These are phyloP conservation scores for Aspergillus heteromorphus DNA, from an alignment of 495 filamentous ascomycete species.

Conservation along the genomic window DNA sequence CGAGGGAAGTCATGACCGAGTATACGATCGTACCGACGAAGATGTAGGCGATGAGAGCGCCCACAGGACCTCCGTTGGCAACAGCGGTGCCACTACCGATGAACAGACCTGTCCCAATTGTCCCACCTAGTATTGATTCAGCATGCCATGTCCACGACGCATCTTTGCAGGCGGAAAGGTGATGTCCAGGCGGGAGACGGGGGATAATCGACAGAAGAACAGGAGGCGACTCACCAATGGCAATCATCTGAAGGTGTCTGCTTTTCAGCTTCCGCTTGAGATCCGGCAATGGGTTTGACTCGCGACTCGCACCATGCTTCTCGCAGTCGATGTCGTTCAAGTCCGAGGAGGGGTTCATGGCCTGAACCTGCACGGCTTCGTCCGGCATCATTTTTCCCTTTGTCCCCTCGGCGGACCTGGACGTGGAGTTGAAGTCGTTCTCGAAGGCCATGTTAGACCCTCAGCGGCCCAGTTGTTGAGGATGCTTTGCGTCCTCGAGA, in stretches of 20 bases:
- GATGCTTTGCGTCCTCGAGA: background rate
- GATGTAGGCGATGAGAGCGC: constrained; percentile 64
- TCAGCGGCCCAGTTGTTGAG: constrained; percentile 6
- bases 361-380: constrained; percentile 24
- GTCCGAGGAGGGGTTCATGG: constrained; percentile 9
- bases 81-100: constrained; percentile 68
- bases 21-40: constrained; percentile 59
- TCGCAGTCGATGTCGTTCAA: constrained; percentile 37
- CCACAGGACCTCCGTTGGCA: constrained; percentile 59
- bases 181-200: constrained; percentile 44
- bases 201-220: background rate
- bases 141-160: constrained; percentile 17
- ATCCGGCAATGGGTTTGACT: constrained; percentile 38
- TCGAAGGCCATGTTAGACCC: constrained; percentile 23
- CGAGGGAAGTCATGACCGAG: constrained; percentile 51
- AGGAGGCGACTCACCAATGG: constrained; percentile 45
- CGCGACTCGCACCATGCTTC: constrained; percentile 36
- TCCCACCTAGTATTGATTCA: constrained; percentile 58
- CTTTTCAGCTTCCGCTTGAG: constrained; percentile 61
- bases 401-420: constrained; percentile 13
- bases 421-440: constrained; percentile 13
- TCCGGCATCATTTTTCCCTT: constrained; percentile 29
- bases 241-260: constrained; percentile 70
- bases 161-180: constrained; percentile 11
- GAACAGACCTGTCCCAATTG: constrained; percentile 77